Evolutionary conservation across 352 stramenopile genomes (phyloP), one percentile per base, ranked within the genome.

Genomic region (Thraustochytrium sp.): DNA sequence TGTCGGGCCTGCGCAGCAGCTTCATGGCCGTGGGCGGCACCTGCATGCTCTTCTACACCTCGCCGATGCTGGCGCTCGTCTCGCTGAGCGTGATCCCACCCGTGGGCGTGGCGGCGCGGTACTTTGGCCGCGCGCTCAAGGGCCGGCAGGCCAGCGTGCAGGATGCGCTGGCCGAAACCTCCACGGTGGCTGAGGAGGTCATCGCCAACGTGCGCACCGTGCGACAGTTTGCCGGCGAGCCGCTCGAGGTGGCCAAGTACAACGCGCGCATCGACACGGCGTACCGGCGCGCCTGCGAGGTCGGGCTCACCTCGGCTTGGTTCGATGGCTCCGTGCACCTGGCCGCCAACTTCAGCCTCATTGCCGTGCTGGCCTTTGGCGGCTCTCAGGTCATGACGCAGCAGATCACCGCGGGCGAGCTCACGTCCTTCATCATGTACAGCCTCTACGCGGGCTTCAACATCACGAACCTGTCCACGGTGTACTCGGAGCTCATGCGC

Each of bases 351-450:
- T 91, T 95, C 85, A 93, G 90, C 63, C 92, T 97, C 86, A 89
- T 97, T 2, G 91, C 90, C 2, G 91, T 95, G 62, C 89, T 97
- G 23, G 94, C 93, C 76, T 97, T 96, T 86, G 94, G 94, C 23
- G 95, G 94, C 5, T 89, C 93, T 77, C 92, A 97, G 87, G 94
- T 98, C 13, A 88, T 91, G 21, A 87, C 93, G 23, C 91, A 89
- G 0, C 76, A 92, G 51, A 88, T 98, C 56, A 95, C 91, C 0
- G 89, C 93, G 34, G 94, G 94, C n/a, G 90, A 94, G 38, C 90
- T 98, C 38, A 96, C 93, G 26, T 94, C 93, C 0, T 98, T 98
- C 88, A 85, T 97, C 75, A 90, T 96, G 76, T 98, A 97, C 86
- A 94, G 94, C 26, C 89, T 98, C 46, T 94, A 96, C 56, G 94